Evolutionary conservation across 202 grass and related monocot species (phyloP).

Genomic region (Digitaria exilis): DNA sequence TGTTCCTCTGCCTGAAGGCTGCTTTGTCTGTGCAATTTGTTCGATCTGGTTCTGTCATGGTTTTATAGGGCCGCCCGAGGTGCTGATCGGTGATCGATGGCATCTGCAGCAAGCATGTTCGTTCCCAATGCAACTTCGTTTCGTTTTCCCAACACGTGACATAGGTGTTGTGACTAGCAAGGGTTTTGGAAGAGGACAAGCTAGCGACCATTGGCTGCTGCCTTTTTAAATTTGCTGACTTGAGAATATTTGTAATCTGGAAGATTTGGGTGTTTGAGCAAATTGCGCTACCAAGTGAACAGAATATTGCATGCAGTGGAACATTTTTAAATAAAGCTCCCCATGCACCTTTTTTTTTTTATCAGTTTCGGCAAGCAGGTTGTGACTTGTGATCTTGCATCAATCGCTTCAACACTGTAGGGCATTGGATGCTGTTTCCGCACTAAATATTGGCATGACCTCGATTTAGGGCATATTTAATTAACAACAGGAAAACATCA

Average conservation of each 20-base stretch:
- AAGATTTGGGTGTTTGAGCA: slow-evolving; percentile 31
- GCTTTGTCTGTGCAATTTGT: slow-evolving; percentile 34
- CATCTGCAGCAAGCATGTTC: slow-evolving; percentile 32
- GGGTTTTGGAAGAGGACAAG: neutral
- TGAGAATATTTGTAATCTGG: slow-evolving; percentile 39
- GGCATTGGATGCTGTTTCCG: slow-evolving; percentile 50
- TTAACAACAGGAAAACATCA: slow-evolving; percentile 18
- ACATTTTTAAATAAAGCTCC: slow-evolving; percentile 39
- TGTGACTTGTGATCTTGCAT: slow-evolving; percentile 19
- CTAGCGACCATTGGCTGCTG: neutral
- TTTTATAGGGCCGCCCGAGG: slow-evolving; percentile 63
- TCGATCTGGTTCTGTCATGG: slow-evolving; percentile 28
- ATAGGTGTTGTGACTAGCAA: neutral
- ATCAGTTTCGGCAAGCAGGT: slow-evolving; percentile 37
- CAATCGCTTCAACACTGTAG: slow-evolving; percentile 45
- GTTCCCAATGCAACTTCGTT: neutral
- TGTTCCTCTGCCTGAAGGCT: no score
- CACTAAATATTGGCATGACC: slow-evolving; percentile 27
- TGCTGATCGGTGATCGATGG: slow-evolving; percentile 22
- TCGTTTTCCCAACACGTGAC: slow-evolving; percentile 48
- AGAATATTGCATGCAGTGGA: slow-evolving; percentile 32
- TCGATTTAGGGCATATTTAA: neutral
- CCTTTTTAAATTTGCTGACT: slow-evolving; percentile 9
- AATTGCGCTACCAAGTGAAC: slow-evolving; percentile 38
- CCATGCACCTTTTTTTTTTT: neutral